phyloP scores from a whole-genome alignment of 1,139 yeast species.

The Geotrichum australiense region DNA sequence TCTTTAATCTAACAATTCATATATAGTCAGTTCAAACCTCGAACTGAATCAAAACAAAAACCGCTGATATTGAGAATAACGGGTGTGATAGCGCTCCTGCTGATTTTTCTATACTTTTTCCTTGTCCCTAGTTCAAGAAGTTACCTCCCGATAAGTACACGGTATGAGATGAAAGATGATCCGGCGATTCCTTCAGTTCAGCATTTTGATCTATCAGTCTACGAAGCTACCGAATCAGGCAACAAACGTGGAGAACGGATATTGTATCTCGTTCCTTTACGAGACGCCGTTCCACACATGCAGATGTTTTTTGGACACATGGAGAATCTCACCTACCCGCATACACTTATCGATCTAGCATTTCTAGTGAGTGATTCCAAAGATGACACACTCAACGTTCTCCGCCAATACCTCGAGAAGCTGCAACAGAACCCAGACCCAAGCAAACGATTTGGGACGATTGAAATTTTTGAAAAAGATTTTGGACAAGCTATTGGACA shows the following conservation, averaged over 20 bases:
- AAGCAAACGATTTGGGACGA: constrained; percentile 50
- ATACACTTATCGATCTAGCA: constrained; percentile 56
- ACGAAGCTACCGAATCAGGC: constrained; percentile 48
- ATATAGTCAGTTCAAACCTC: constrained; percentile 10
- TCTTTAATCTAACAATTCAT: too few species aligned
- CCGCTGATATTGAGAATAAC: background rate
- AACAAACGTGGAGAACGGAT: constrained; percentile 54
- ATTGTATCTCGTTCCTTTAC: constrained; percentile 57
- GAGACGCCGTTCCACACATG: constrained; percentile 64
- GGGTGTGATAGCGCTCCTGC: background rate
- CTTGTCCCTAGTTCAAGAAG: constrained; percentile 3
- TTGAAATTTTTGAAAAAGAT: constrained; percentile 55
- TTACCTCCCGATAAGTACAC: constrained; percentile 9
- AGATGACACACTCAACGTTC: constrained; percentile 54
- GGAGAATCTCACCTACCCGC: constrained; percentile 57
- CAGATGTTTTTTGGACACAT: constrained; percentile 60
- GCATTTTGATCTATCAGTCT: constrained; percentile 48
- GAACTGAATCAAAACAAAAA: background rate
- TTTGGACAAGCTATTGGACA: constrained; percentile 68
- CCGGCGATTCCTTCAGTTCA: constrained; percentile 39
- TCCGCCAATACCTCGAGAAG: constrained; percentile 40
- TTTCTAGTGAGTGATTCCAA: constrained; percentile 59
- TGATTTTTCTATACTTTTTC: constrained; percentile 7
- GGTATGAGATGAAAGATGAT: constrained; percentile 24
- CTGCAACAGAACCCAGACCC: constrained; percentile 51